phyloP scores from a whole-genome alignment of 2,329 filamentous ascomycete genomes.

The Thielaviopsis populi region DNA sequence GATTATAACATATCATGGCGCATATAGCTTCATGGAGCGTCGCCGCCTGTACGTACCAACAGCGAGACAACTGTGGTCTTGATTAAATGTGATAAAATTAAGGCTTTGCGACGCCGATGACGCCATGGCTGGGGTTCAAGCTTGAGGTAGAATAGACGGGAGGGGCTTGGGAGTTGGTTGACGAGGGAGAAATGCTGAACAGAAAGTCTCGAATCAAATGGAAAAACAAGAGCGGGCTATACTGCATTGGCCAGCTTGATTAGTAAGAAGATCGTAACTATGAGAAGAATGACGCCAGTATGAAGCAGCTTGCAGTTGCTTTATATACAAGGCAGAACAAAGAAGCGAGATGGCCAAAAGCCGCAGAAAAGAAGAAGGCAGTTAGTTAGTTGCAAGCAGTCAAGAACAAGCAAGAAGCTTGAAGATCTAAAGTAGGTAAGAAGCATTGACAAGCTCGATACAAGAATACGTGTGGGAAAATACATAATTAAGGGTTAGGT shows the following conservation, averaged over 20 bases:
- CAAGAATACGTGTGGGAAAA: background rate
- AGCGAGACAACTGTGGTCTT: slow-evolving; percentile 93
- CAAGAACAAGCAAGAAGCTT: background rate
- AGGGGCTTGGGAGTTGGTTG: background rate
- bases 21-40: background rate
- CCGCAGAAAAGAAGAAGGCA: background rate
- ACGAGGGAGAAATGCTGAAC: too few species aligned
- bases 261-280: background rate
- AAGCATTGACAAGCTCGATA: background rate
- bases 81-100: slow-evolving; percentile 98
- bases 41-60: slow-evolving; percentile 50
- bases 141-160: background rate
- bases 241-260: background rate
- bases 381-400: background rate
- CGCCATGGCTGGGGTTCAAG: slow-evolving; percentile 1
- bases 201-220: too few species aligned
- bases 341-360: background rate
- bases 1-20: background rate
- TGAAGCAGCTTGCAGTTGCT: background rate
- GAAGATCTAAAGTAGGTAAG: background rate
- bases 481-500: background rate
- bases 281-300: too few species aligned
- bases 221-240: background rate
- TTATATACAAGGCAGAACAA: background rate
- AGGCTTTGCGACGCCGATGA: slow-evolving; percentile 48